These are phyloP conservation scores for Canavalia gladiata DNA, from an alignment of 306 rosid genomes.

Conservation along the genomic window DNA sequence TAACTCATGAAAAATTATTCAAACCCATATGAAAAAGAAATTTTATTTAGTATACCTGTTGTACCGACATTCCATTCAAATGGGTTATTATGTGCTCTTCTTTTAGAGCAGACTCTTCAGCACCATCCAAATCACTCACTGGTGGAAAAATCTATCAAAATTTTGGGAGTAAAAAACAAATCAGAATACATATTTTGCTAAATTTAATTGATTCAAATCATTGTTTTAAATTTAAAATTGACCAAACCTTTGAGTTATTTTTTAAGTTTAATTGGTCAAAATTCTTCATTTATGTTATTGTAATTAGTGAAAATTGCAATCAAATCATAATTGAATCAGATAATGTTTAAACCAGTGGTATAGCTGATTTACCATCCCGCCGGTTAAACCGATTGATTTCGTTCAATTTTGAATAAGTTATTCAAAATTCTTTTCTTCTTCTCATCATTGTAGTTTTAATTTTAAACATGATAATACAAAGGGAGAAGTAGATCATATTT, in stretches of 20 bases:
- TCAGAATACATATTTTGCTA: slow-evolving; percentile 3
- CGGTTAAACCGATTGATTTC: no score
- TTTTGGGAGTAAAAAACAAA: neutral
- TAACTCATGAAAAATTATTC: no score
- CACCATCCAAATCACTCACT: slow-evolving; percentile 52
- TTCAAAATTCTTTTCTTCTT: neutral
- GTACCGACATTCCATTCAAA: slow-evolving; percentile 53
- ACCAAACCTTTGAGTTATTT: no score
- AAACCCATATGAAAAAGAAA: neutral
- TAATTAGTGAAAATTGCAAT: no score
- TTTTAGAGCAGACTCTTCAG: slow-evolving; percentile 54
- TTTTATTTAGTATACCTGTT: slow-evolving; percentile 40
- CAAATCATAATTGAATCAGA: no score
- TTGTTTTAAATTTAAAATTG: no score
- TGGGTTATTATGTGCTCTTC: slow-evolving; percentile 54
- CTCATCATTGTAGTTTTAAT: neutral
- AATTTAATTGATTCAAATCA: neutral
- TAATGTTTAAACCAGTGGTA: no score
- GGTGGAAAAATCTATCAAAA: slow-evolving; percentile 56
- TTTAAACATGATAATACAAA: neutral
- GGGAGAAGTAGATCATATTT: no score
- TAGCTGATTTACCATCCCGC: no score
- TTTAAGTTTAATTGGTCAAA: no score
- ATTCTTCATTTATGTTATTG: no score
- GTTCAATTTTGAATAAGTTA: no score